phyloP scores from a whole-genome alignment of 73 alveolate species.

The Paramecium biaurelia region DNA sequence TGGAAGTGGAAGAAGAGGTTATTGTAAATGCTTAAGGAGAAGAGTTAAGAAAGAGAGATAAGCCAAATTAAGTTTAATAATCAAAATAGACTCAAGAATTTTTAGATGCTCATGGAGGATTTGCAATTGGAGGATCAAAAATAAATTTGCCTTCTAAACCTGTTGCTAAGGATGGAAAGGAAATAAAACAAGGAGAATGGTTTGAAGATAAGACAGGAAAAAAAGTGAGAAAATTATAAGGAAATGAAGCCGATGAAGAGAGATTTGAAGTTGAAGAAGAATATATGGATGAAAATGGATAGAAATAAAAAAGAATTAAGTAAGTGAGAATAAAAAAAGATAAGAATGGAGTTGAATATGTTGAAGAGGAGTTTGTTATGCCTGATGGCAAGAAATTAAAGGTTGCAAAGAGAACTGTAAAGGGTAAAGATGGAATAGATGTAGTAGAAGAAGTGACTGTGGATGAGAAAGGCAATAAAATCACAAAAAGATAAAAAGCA shows the following conservation, averaged over 20 bases:
- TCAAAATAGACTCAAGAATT: conserved; percentile 35
- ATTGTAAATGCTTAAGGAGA: conserved; percentile 58
- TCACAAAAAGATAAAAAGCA: conserved; percentile 26
- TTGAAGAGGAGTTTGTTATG: conserved; percentile 55
- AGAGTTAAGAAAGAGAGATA: conserved; percentile 53
- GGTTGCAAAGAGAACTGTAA: conserved; percentile 15
- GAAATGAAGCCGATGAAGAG: conserved; percentile 58
- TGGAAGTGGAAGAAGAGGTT: conserved; percentile 62
- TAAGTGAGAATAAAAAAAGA: conserved; percentile 57
- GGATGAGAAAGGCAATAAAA: conserved; percentile 51
- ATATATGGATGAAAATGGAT: conserved; percentile 58
- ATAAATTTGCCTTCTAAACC: conserved; percentile 58
- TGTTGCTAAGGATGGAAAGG: conserved; percentile 49
- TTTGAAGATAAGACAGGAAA: conserved; percentile 51
- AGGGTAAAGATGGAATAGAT: conserved; percentile 63
- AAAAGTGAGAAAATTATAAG: conserved; percentile 46
- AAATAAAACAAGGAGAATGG: conserved; percentile 53
- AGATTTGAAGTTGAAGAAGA: conserved; percentile 59
- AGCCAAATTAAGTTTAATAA: conserved; percentile 30
- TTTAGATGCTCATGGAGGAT: conserved; percentile 60
- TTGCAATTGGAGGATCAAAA: conserved; percentile 65
- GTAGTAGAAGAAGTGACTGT: conserved; percentile 50
- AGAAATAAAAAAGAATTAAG: conserved; percentile 40
- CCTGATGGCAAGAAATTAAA: conserved; percentile 47
- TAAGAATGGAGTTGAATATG: conserved; percentile 51